Base-by-base conservation (phyloP, 2,329 filamentous ascomycete genomes). In the Rutstroemia sp. region DNA sequence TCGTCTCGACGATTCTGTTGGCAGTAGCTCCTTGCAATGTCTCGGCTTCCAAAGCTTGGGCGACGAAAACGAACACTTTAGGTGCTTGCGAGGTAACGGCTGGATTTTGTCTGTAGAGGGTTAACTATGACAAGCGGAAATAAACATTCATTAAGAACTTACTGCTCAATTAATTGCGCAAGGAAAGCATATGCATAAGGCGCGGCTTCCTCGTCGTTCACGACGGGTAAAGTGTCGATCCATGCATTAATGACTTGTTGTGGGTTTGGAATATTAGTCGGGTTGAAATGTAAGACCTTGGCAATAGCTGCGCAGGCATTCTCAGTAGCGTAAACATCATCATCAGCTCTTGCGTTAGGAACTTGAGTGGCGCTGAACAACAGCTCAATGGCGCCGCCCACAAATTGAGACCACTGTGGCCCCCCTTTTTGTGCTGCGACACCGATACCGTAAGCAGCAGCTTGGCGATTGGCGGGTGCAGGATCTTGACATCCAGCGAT, bases 291-390 rank as follows among this genome's bases (percentile, higher is more conserved):
- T 62, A 99, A 78, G 53, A 99, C 92, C 79, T 99, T 99, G 38
- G 94, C 94, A 67, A 99, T 94, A 63, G 90, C 91, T 44, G 94
- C 92, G 65, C 90, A 96, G 6, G 92, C 92, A 69, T 99, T 99
- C 75, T 99, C 94, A 1, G 94, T 97, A 2, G 94, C 94, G 70
- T 95, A 99, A 2, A 96, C 87, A 66, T 97, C 92, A 65, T 97
- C 94, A 61, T 97, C 94, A 49, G 83, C 86, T 62, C 94, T 84
- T 5, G 92, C 86, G 62, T 95, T 87, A 2, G 87, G 83, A 55
- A 92, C 80, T 67, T 88, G 86, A 5, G 86, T 90, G 48, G 90
- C 88, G 69, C 91, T 85, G 76, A 99, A 96, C 34, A 99, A 79
- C 62, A 83, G 85, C 10, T 88, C 88, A 52, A 97, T 76, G 48